These are phyloP conservation scores for Xanthoconium purpureum DNA, from an alignment of 768 basidiomycete genomes.

Conservation along the genomic window DNA sequence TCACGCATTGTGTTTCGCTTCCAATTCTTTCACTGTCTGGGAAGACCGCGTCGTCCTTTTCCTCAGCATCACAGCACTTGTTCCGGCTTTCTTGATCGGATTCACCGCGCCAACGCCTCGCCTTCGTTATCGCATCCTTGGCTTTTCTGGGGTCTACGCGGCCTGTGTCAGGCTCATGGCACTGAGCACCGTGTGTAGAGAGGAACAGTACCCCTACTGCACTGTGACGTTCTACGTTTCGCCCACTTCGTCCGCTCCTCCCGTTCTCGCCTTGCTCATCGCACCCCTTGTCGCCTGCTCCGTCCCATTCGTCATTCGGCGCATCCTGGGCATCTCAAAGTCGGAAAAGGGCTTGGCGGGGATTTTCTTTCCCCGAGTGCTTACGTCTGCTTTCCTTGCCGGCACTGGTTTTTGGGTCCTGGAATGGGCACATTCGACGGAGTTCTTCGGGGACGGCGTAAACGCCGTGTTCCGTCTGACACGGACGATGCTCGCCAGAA, in stretches of 20 bases:
- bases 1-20: slow-evolving; percentile 76
- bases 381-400: slow-evolving; percentile 56
- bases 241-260: slow-evolving; percentile 63
- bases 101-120: slow-evolving; percentile 64
- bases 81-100: slow-evolving; percentile 58
- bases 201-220: slow-evolving; percentile 92
- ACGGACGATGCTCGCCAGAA: slow-evolving; percentile 63
- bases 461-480: slow-evolving; percentile 43
- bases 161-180: slow-evolving; percentile 72
- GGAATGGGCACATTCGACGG: slow-evolving; percentile 72
- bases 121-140: slow-evolving; percentile 73
- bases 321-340: slow-evolving; percentile 61
- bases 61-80: slow-evolving; percentile 64
- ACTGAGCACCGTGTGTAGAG: slow-evolving; percentile 84
- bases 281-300: slow-evolving; percentile 53
- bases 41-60: slow-evolving; percentile 83
- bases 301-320: slow-evolving; percentile 54
- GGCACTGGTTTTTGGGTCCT: slow-evolving; percentile 73
- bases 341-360: slow-evolving; percentile 74
- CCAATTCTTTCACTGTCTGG: slow-evolving; percentile 98
- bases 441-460: slow-evolving; percentile 40
- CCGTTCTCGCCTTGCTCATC: slow-evolving; percentile 54
- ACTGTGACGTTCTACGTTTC: slow-evolving; percentile 86
- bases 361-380: slow-evolving; percentile 55
- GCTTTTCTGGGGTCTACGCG: slow-evolving; percentile 64